Percentiles rank a stretch among this genome's conserved stretches.
Evolutionary conservation across 2,329 filamentous ascomycete species (phyloP).

Genomic region (Microdochium bolleyi): DNA sequence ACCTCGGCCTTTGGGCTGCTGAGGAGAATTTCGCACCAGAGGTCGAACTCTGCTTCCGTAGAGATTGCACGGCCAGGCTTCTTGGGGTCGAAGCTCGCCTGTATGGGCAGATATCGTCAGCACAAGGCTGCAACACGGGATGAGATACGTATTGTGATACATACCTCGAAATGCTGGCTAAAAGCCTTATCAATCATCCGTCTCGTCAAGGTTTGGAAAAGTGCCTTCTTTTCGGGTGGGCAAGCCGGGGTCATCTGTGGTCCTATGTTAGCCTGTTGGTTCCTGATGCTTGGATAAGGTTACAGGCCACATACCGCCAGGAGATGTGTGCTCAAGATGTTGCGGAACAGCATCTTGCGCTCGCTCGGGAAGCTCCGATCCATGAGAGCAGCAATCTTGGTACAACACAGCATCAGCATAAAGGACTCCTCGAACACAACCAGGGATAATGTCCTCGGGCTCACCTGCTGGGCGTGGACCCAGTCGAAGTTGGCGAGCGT

Average conservation of each 20-base stretch:
- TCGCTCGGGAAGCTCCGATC: constrained; percentile 43
- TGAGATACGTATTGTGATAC: neutral
- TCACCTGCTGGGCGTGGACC: constrained; percentile 47
- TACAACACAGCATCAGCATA: neutral
- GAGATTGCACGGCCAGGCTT: neutral
- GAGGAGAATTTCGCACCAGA: neutral
- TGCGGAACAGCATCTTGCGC: constrained; percentile 43
- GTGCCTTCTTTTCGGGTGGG: neutral
- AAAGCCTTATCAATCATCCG: neutral
- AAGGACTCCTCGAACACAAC: neutral
- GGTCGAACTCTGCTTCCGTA: neutral
- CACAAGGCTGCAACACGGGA: neutral
- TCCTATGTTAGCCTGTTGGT: neutral
- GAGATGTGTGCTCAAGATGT: constrained; percentile 44
- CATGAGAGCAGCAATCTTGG: constrained; percentile 44
- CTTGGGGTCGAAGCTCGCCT: neutral
- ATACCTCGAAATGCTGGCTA: neutral
- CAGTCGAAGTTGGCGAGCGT: constrained; percentile 46
- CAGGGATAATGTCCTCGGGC: neutral
- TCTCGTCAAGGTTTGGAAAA: neutral
- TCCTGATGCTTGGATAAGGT: neutral
- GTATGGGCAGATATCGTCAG: no score
- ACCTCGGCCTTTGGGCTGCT: neutral
- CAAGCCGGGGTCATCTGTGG: neutral
- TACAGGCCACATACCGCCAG: constrained; percentile 34